These are phyloP conservation scores for Fonsecaea multimorphosa DNA, from an alignment of 2,329 filamentous ascomycete species.

Conservation along the genomic window DNA sequence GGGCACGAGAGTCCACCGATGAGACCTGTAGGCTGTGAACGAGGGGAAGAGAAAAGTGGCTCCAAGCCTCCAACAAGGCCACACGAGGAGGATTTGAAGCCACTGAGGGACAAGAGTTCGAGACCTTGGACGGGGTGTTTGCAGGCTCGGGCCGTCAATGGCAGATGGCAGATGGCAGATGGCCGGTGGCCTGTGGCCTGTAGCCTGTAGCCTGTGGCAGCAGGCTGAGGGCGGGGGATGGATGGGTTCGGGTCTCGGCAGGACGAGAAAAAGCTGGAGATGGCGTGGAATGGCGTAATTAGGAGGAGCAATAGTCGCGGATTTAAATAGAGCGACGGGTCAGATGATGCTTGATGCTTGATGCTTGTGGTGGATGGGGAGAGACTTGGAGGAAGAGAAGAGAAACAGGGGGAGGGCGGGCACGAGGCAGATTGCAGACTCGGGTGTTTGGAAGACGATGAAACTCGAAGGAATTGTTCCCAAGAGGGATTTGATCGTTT, in stretches of 20 bases:
- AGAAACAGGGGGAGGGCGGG: neutral
- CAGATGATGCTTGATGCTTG: slow-evolving; percentile 21
- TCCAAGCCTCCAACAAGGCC: slow-evolving; percentile 4
- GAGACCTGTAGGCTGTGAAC: neutral
- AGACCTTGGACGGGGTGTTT: slow-evolving; percentile 6
- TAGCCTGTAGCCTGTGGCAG: no score
- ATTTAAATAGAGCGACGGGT: slow-evolving; percentile 14
- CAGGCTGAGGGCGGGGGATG: slow-evolving; percentile 14
- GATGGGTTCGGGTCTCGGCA: slow-evolving; percentile 14
- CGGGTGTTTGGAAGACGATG: neutral
- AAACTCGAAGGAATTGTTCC: neutral
- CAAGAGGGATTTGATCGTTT: slow-evolving; percentile 1
- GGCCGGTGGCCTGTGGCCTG: no score
- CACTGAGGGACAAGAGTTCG: slow-evolving; percentile 4
- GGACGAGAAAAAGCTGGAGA: slow-evolving; percentile 21
- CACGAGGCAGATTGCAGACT: neutral
- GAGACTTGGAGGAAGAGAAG: neutral
- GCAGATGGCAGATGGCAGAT: slow-evolving; percentile 18
- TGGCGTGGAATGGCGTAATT: slow-evolving; percentile 24
- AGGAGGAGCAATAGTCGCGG: slow-evolving; percentile 20
- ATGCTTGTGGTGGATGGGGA: neutral
- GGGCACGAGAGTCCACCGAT: neutral
- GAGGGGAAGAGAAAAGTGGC: slow-evolving; percentile 16
- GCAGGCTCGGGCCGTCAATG: slow-evolving; percentile 15
- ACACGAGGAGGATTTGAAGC: slow-evolving; percentile 10